Conservation (phyloP, 306 rosid genomes). For the Lablab purpureus region DNA sequence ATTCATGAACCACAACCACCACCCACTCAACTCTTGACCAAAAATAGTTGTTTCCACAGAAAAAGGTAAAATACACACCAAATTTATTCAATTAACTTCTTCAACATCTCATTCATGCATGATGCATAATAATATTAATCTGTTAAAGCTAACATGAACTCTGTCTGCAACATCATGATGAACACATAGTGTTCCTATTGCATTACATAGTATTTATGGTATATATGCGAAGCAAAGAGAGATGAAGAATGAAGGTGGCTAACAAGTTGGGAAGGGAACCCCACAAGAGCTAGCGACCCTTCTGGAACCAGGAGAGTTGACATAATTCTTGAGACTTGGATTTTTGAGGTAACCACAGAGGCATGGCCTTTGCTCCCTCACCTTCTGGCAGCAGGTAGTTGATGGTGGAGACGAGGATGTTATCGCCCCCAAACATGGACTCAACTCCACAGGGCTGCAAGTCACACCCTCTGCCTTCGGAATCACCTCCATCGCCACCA, state of each 20-base stretch:
- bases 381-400: constrained; percentile 56
- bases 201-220: too few species aligned
- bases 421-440: constrained; percentile 56
- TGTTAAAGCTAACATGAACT: too few species aligned
- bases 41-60: too few species aligned
- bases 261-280: constrained; percentile 54
- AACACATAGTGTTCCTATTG: too few species aligned
- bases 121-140: too few species aligned
- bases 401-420: constrained; percentile 44
- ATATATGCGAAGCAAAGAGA: too few species aligned
- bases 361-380: constrained; percentile 67
- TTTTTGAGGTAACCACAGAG: constrained; percentile 64
- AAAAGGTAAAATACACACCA: too few species aligned
- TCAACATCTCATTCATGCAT: too few species aligned
- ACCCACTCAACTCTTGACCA: too few species aligned
- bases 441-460: constrained; percentile 50
- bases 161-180: too few species aligned
- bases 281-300: constrained; percentile 59
- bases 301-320: constrained; percentile 56
- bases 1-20: too few species aligned
- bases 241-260: background rate
- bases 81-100: too few species aligned
- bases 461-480: constrained; percentile 49
- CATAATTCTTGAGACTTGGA: constrained; percentile 54
- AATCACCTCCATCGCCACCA: constrained; percentile 29